These are phyloP conservation scores for Magnaporthiopsis rhizophila DNA, from an alignment of 2,329 filamentous ascomycete species.

Conservation along the genomic window DNA sequence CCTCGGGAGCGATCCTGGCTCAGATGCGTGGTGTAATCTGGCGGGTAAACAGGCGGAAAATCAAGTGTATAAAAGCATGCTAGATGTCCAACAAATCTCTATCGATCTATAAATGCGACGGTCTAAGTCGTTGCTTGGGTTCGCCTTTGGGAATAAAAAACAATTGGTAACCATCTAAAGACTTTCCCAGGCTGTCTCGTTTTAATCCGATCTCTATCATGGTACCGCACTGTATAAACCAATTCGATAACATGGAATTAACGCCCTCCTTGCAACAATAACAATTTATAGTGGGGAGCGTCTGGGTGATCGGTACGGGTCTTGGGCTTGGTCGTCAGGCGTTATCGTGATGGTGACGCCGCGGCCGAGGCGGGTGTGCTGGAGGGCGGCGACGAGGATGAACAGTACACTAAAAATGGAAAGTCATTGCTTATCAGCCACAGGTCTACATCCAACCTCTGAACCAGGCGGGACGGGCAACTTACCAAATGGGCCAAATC, in stretches of 20 bases:
- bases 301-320: not conserved
- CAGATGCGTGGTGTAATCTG: not conserved
- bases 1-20: too few relatives aligned
- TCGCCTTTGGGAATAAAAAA: not conserved
- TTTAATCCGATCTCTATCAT: not conserved
- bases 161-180: not conserved
- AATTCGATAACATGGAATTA: too few relatives aligned
- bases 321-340: not conserved
- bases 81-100: not conserved
- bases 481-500: not conserved
- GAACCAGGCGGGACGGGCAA: not conserved
- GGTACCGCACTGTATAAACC: not conserved
- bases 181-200: not conserved
- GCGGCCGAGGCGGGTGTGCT: not conserved
- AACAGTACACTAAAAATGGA: not conserved
- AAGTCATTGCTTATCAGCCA: not conserved
- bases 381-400: not conserved
- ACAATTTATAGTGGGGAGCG: not conserved
- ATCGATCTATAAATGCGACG: not conserved
- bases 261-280: too few relatives aligned
- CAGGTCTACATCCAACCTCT: too few relatives aligned
- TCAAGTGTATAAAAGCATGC: not conserved
- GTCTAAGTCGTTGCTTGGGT: not conserved
- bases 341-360: not conserved
- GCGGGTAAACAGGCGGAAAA: not conserved